A percentile compares a stretch with the other conserved stretches of the same genome.
Evolutionary conservation across 345 rosid genomes (phyloP).

Genomic region (Tarenaya hassleriana): DNA sequence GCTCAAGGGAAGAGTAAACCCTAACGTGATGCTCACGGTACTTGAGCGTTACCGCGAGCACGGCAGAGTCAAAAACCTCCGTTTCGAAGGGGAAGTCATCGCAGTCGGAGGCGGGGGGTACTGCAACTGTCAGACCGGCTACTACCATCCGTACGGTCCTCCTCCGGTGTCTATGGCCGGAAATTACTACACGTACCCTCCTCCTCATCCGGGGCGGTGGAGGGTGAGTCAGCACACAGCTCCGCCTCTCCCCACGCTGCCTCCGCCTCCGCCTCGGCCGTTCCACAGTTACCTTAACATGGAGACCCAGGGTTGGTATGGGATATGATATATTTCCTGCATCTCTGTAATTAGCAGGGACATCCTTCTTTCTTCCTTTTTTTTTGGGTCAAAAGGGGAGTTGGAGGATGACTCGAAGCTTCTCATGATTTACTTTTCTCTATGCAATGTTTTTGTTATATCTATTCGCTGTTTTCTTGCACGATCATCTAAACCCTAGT

Average conservation of each 20-base stretch:
- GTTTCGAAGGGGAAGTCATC: constrained; percentile 14
- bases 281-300: constrained; percentile 11
- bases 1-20: constrained; percentile 23
- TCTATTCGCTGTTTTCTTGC: too few relatives aligned
- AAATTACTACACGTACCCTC: constrained; percentile 3
- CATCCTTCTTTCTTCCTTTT: too few relatives aligned
- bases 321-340: too few relatives aligned
- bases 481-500: too few relatives aligned
- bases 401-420: too few relatives aligned
- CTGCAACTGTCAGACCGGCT: constrained; percentile 16
- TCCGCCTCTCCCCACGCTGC: neutral
- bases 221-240: constrained; percentile 10
- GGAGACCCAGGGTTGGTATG: constrained; percentile 20
- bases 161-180: constrained; percentile 4
- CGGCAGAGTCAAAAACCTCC: constrained; percentile 12
- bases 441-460: too few relatives aligned
- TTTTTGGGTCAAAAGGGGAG: too few relatives aligned
- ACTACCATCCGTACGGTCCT: constrained; percentile 15
- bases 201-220: neutral
- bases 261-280: constrained; percentile 10
- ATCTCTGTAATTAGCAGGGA: too few relatives aligned
- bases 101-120: neutral
- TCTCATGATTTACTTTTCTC: too few relatives aligned
- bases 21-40: neutral
- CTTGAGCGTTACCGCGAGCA: constrained; percentile 22